A percentile compares a stretch with the other conserved stretches of the same genome.
Conservation (phyloP, 2,329 filamentous ascomycete species). For the Colletotrichum sp. region DNA sequence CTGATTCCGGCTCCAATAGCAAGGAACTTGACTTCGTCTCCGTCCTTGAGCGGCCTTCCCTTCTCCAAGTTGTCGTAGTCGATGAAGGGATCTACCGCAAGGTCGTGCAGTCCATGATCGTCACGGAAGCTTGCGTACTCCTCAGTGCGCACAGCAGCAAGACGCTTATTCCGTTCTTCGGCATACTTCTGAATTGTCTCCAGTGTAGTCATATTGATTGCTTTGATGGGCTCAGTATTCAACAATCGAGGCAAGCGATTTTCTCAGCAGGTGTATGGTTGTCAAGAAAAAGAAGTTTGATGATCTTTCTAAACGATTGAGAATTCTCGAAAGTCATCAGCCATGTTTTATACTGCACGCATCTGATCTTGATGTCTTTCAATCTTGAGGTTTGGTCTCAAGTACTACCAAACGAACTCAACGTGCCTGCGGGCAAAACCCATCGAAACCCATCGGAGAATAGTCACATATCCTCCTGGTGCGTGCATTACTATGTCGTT, state of each 20-base stretch:
- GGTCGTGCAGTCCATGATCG: not conserved
- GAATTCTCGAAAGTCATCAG: not conserved
- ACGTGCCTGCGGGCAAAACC: not conserved
- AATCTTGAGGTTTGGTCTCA: not conserved
- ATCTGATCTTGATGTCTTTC: accelerated
- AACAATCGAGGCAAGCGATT: not conserved
- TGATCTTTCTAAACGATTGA: accelerated
- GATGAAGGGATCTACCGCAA: not conserved
- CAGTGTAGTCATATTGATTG: not conserved
- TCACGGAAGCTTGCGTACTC: not conserved
- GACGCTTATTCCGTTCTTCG: not conserved
- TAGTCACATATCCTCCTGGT: not conserved
- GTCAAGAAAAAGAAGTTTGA: not conserved
- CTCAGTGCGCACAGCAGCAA: not conserved
- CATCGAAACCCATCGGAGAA: not conserved
- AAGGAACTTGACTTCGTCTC: not conserved
- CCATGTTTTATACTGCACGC: not conserved
- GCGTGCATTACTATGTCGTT: not conserved
- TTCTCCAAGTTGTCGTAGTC: not conserved
- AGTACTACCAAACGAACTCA: not conserved
- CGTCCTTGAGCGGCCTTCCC: not conserved
- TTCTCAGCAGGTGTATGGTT: not conserved
- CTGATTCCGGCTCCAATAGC: not conserved
- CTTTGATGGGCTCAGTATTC: not conserved
- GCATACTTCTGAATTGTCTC: not conserved